A percentile compares a stretch with the other conserved stretches of the same genome.
These are phyloP conservation scores for Madurella mycetomatis DNA, from an alignment of 2,329 filamentous ascomycete genomes.

Conservation along the genomic window DNA sequence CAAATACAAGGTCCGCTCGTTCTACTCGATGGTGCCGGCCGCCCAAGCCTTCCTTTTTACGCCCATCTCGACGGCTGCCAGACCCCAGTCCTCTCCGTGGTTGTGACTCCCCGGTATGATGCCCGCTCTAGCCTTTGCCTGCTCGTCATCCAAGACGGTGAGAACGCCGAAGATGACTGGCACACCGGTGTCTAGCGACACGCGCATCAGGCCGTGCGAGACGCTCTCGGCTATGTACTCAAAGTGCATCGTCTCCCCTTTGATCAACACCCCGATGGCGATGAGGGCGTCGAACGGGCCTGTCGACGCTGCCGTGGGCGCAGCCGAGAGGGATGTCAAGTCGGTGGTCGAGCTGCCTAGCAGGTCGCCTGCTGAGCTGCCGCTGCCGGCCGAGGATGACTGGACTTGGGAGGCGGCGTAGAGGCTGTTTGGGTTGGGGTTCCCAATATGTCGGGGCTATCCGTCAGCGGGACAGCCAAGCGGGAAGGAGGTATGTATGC, in stretches of 20 bases:
- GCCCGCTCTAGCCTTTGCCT: conserved; percentile 80
- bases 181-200: conserved; percentile 82
- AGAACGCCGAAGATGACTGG: conserved; percentile 90
- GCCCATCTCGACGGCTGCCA: conserved; percentile 89
- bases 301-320: conserved; percentile 38
- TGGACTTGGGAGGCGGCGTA: conserved; percentile 85
- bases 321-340: conserved; percentile 46
- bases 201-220: conserved; percentile 87
- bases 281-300: conserved; percentile 88
- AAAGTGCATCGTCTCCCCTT: conserved; percentile 99
- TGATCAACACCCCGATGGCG: conserved; percentile 93
- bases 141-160: conserved; percentile 83
- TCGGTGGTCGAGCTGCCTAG: conserved; percentile 66
- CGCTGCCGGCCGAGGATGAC: conserved; percentile 58
- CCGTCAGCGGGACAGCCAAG: neutral
- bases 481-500: neutral
- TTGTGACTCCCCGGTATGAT: conserved; percentile 69
- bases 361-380: conserved; percentile 69
- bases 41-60: conserved; percentile 82
- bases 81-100: conserved; percentile 95
- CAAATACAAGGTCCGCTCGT: neutral
- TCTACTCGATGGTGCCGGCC: conserved; percentile 56
- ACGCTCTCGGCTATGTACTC: conserved; percentile 96
- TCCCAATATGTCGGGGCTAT: conserved; percentile 4
- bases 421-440: conserved; percentile 49